Evolutionary conservation across 2,329 filamentous ascomycete species (phyloP).

Genomic region (Cladorrhinum sp.): DNA sequence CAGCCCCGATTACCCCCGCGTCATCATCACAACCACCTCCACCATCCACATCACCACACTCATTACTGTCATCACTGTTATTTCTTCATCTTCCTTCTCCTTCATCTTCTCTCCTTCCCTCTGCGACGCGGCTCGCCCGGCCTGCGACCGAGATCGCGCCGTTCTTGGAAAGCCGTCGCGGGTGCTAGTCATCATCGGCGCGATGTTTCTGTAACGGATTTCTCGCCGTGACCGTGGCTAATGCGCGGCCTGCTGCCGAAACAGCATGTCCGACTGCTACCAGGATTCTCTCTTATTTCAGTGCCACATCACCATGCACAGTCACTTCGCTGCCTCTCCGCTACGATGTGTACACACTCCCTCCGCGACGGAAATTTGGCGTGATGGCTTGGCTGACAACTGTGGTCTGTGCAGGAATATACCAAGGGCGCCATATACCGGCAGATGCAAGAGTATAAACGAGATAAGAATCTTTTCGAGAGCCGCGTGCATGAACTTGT

Average conservation of each 20-base stretch:
- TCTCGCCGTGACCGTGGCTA: slow-evolving; percentile 38
- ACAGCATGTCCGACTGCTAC: slow-evolving; percentile 38
- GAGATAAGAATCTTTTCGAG: slow-evolving; percentile 80
- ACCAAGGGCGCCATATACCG: slow-evolving; percentile 96
- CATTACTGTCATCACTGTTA: slow-evolving; percentile 9
- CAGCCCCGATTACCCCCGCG: slow-evolving; percentile 12
- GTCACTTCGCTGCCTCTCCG: slow-evolving; percentile 22
- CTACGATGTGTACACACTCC: slow-evolving; percentile 32
- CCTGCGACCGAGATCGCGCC: slow-evolving; percentile 14
- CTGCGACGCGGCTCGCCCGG: slow-evolving; percentile 6
- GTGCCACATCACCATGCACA: slow-evolving; percentile 19
- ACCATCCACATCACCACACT: slow-evolving; percentile 1
- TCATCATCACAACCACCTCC: slow-evolving; percentile 5
- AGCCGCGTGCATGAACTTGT: slow-evolving; percentile 75
- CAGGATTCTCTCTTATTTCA: slow-evolving; percentile 31
- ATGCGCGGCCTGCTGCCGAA: slow-evolving; percentile 42
- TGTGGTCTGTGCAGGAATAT: slow-evolving; percentile 61
- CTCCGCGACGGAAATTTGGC: slow-evolving; percentile 26
- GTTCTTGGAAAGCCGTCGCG: slow-evolving; percentile 6
- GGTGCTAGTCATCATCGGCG: slow-evolving; percentile 22
- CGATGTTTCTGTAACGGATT: slow-evolving; percentile 25
- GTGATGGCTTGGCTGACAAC: slow-evolving; percentile 36
- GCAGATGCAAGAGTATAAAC: slow-evolving; percentile 97
- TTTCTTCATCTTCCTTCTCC: slow-evolving; percentile 7
- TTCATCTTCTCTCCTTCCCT: slow-evolving; percentile 4